phyloP scores from a whole-genome alignment of 345 rosid genomes.

The Psidium friedrichsthalianum region DNA sequence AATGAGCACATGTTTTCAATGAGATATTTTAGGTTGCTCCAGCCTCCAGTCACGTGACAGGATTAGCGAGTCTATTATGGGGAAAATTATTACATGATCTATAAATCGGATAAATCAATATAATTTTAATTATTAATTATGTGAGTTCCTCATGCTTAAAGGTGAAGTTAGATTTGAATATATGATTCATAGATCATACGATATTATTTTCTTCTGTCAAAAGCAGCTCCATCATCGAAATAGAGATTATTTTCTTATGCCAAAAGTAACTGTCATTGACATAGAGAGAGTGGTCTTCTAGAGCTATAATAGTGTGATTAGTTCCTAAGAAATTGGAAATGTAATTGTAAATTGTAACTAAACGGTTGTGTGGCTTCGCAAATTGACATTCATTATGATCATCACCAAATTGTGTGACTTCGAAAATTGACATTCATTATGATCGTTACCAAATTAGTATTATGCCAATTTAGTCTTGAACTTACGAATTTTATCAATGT shows the following conservation, averaged over 20 bases:
- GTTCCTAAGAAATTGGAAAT: background rate
- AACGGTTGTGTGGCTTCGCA: background rate
- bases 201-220: background rate
- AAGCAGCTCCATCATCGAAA: too few species aligned
- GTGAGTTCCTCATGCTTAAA: background rate
- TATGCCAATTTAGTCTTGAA: background rate
- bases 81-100: background rate
- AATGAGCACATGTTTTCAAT: background rate
- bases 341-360: too few species aligned
- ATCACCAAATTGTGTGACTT: background rate
- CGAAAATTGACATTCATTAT: background rate
- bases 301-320: background rate
- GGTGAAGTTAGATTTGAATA: background rate
- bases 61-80: background rate
- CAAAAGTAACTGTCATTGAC: background rate
- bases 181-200: background rate
- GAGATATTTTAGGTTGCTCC: background rate
- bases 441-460: background rate
- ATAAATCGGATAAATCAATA: fast-evolving
- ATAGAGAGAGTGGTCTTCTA: background rate
- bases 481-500: background rate
- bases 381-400: too few species aligned
- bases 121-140: background rate
- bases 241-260: background rate
- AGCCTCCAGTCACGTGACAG: background rate